A percentile compares a stretch with the other conserved stretches of the same genome.
phyloP scores from a whole-genome alignment of 116 monocot species.

The Cymodocea nodosa region DNA sequence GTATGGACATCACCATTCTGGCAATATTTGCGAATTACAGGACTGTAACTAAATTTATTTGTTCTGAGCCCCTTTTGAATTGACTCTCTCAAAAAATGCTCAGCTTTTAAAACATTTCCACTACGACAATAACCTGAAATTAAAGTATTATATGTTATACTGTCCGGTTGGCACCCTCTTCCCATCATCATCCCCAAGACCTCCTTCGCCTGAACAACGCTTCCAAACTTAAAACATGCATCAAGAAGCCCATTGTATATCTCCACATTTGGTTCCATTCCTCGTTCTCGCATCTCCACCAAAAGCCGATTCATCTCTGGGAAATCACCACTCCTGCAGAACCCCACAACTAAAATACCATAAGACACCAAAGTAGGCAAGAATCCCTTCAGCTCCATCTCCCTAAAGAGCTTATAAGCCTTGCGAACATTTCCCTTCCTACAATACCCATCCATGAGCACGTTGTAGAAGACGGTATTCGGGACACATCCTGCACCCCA shows the following conservation, averaged over 20 bases:
- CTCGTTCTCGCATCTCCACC: slow-evolving; percentile 49
- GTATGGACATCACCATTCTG: slow-evolving; percentile 22
- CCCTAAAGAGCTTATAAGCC: slow-evolving; percentile 31
- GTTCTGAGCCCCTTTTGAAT: slow-evolving; percentile 29
- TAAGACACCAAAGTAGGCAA: slow-evolving; percentile 60
- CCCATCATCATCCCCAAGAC: slow-evolving; percentile 54
- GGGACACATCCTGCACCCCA: slow-evolving; percentile 61
- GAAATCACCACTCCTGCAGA: slow-evolving; percentile 41
- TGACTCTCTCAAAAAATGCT: slow-evolving; percentile 33
- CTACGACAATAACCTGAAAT: slow-evolving; percentile 41
- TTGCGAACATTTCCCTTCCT: slow-evolving; percentile 31
- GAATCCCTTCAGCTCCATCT: slow-evolving; percentile 77
- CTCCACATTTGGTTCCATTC: slow-evolving; percentile 48
- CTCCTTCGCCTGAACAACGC: slow-evolving; percentile 38
- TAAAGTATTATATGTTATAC: slow-evolving; percentile 65
- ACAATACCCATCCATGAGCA: slow-evolving; percentile 57
- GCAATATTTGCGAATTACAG: slow-evolving; percentile 63
- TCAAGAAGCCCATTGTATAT: slow-evolving; percentile 58
- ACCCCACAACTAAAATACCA: slow-evolving; percentile 52
- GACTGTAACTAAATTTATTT: slow-evolving; percentile 61
- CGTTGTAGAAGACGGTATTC: slow-evolving; percentile 67
- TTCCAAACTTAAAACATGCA: slow-evolving; percentile 33
- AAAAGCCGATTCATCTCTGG: slow-evolving; percentile 26
- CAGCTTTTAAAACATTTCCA: slow-evolving; percentile 28
- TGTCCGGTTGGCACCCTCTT: slow-evolving; percentile 33